These are phyloP conservation scores for Chaetomium olivaceum DNA, from an alignment of 2,329 filamentous ascomycete genomes.

Conservation along the genomic window DNA sequence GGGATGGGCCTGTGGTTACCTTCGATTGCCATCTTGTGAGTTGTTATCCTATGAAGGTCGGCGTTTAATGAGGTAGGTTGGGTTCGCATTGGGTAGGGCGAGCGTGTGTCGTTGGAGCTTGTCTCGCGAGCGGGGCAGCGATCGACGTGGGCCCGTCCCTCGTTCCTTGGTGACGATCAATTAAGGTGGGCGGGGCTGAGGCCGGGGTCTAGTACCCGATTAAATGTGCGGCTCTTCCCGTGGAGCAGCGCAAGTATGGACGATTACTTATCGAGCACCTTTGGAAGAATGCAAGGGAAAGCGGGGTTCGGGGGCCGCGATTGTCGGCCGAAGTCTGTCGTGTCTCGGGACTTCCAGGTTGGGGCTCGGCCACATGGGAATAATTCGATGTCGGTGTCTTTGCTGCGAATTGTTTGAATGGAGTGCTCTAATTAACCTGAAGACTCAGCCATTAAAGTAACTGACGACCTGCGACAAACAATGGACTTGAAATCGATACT, in stretches of 20 bases:
- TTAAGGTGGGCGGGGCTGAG: neutral
- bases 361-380: no score
- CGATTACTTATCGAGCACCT: neutral
- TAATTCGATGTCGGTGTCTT: no score
- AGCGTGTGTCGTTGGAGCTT: neutral
- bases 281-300: neutral
- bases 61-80: neutral
- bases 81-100: no score
- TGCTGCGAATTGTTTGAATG: no score
- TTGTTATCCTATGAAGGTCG: neutral
- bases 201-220: neutral
- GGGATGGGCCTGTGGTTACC: neutral
- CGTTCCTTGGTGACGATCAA: neutral
- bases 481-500: no score
- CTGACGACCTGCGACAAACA: no score
- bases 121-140: neutral
- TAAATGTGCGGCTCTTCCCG: neutral
- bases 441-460: no score
- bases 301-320: neutral
- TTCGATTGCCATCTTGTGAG: neutral
- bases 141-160: neutral
- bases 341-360: neutral
- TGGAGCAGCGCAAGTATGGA: neutral
- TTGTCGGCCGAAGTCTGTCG: neutral
- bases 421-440: no score